Percentiles rank a stretch among this genome's conserved stretches.
phyloP scores from a whole-genome alignment of 768 basidiomycete species.

The Calocera cornea region DNA sequence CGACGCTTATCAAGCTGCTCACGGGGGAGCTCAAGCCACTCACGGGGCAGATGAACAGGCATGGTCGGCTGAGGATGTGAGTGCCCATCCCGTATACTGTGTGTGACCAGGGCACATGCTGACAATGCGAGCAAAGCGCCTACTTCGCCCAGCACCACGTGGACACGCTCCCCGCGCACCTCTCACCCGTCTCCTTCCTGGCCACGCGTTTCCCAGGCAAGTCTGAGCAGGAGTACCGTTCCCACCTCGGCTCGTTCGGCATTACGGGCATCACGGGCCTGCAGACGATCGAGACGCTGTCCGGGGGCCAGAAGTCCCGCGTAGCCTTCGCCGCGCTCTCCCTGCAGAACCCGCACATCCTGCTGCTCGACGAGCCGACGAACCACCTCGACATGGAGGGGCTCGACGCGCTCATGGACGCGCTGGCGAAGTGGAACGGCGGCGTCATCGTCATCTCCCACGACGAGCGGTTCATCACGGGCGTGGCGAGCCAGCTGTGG shows the following conservation, averaged over 20 bases:
- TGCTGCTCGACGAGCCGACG: conserved; percentile 93
- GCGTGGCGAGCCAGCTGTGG: conserved; percentile 84
- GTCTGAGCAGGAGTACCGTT: conserved; percentile 89
- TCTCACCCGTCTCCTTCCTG: conserved; percentile 91
- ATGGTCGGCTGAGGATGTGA: conserved; percentile 85
- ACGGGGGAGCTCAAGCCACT: conserved; percentile 69
- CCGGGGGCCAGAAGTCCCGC: conserved; percentile 91
- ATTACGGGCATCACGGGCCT: conserved; percentile 91
- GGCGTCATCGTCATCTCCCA: conserved; percentile 89
- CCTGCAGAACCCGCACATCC: conserved; percentile 76
- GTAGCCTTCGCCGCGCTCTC: conserved; percentile 85
- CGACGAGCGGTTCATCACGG: conserved; percentile 90
- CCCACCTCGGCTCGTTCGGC: conserved; percentile 93
- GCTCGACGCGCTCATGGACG: conserved; percentile 86
- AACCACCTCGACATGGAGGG: conserved; percentile 97
- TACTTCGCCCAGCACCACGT: conserved; percentile 96
- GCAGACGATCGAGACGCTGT: conserved; percentile 80
- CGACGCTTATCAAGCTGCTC: conserved; percentile 88
- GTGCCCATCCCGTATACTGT: too few species aligned
- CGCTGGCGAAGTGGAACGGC: conserved; percentile 59
- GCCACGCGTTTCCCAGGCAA: conserved; percentile 86
- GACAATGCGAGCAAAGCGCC: conserved; percentile 35
- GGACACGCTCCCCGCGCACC: conserved; percentile 66
- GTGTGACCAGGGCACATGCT: conserved; percentile 2
- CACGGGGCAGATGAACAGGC: conserved; percentile 70